Evolutionary conservation across 257 asterid genomes (phyloP).

Genomic region (Nicotiana tabacum): DNA sequence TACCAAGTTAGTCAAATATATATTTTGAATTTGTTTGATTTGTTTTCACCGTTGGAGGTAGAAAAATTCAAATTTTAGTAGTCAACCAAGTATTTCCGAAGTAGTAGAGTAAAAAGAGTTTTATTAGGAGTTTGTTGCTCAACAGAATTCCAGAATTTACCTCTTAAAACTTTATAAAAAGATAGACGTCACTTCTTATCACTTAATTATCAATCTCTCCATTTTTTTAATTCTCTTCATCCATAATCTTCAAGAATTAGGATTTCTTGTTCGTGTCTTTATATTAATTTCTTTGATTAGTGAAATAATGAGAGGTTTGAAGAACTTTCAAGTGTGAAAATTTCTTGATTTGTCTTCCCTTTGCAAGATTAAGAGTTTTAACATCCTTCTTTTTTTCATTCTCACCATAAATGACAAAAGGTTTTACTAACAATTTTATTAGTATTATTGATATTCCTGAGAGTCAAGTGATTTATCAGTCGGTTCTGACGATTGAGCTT

Average conservation of each 20-base stretch:
- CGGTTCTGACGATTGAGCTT: not conserved
- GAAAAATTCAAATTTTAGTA: not conserved
- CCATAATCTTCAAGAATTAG: not conserved
- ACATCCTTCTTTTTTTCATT: not conserved
- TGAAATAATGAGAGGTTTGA: not conserved
- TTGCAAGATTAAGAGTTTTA: no score
- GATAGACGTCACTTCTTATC: not conserved
- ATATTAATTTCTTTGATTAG: not conserved
- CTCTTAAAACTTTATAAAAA: not conserved
- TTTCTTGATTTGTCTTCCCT: not conserved
- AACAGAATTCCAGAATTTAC: not conserved
- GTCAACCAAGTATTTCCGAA: slow-evolving; percentile 12
- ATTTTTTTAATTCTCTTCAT: not conserved
- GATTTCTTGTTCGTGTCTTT: not conserved
- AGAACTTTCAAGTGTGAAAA: not conserved
- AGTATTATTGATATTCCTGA: not conserved
- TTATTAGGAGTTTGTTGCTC: slow-evolving; percentile 26
- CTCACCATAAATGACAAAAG: slow-evolving; percentile 73
- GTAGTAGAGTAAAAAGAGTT: slow-evolving; percentile 17
- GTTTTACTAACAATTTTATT: slow-evolving; percentile 27
- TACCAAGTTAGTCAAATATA: not conserved
- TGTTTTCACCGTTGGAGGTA: not conserved
- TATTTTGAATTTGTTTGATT: not conserved
- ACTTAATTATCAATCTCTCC: not conserved
- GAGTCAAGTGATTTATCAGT: slow-evolving; percentile 27